Base-by-base conservation (phyloP, 2,329 filamentous ascomycete species). In the Ilyonectria robusta region DNA sequence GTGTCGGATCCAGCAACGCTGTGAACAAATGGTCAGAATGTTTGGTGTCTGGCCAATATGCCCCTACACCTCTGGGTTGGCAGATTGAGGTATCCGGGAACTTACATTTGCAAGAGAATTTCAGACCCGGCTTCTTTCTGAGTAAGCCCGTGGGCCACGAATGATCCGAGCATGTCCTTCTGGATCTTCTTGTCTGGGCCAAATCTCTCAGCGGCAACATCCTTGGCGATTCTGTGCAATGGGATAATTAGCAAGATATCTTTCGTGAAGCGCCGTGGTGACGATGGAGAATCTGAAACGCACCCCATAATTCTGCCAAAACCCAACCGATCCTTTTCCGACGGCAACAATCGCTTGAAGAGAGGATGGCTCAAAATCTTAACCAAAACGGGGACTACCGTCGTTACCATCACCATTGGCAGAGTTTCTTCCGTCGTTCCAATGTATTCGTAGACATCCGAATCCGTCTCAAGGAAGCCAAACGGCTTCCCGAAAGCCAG, bases 1-100 rank as follows among this genome's bases (percentile, higher is more conserved):
- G 87, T 89, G 66, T 90, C 88, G 0, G 86, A 87, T 4, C 88
- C 88, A 5, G 87, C 88, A 6, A 88, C 79, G 46, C 83, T 83
- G 51, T 58, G n/a, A 2, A 50, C 3, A 1, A 0, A 3, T 0
- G 0, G n/a, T 68, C 40, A 64, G 56, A 17, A 29, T 2, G 7
- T 15, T 15, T 17, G 2, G 0, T 5, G 2, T 2, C 6, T 17
- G 1, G 9, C 13, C 6, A 7, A 23, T 33, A 2, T 33, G 26
- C 26, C 26, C 26, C 6, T 26, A 6, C 26, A 33, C 7, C 31
- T 33, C 31, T 6, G 9, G 31, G 8, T 1, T 33, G 11, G 11
- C 11, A 33, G 31, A 33, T 9, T 33, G 8, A 33, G 7, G 7
- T 11, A 7, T 2, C 1, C 6, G 2, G 6, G 17, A 11, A 65